Base-by-base conservation (phyloP, 345 rosid species). In the Tarenaya hassleriana region DNA sequence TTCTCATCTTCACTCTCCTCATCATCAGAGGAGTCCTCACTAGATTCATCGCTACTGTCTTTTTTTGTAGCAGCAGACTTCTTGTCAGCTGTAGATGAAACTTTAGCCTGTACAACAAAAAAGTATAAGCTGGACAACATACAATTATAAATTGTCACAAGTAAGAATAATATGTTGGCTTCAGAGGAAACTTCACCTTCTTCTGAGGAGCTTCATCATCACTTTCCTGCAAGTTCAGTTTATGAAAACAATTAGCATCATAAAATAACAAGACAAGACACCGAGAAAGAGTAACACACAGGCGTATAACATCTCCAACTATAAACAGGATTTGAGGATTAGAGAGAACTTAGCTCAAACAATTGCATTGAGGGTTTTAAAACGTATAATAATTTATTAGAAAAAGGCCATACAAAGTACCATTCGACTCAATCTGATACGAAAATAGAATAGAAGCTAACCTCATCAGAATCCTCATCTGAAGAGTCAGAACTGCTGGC, bases 1-100 rank as follows among this genome's bases (percentile, higher is more conserved):
- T 73, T 73, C 31, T 76, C 79, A 14, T 76, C 83, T 53, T 66
- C 45, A 56, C 79, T 73, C 34, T 69, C 76, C 34, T 78, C 74
- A 33, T 62, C 64, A n/a, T n/a, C n/a, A n/a, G n/a, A n/a, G 12
- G 72, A 69, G 20, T 60, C 71, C 16, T 81, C 83, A 32, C 56
- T 45, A 57, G 63, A 50, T 16, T 77, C 81, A 16, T 67, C 78
- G 50, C 71, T 60, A 47, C 71, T 75, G 60, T 69, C 77, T 62
- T 72, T 78, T 51, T 75, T 69, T 60, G 62, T 50, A 39, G 50
- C 46, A 19, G 40, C 29, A 2, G 2, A 2, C 29, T 24, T 32
- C 32, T 43, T 43, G 29, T 8, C 17, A 10, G 44, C 34, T 10
- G 66, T 41, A 33, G 49, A 7, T 13, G 66, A 47, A 53, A 41